Evolutionary conservation across 2,329 filamentous ascomycete genomes (phyloP).

Genomic region (Colletotrichum aenigma): DNA sequence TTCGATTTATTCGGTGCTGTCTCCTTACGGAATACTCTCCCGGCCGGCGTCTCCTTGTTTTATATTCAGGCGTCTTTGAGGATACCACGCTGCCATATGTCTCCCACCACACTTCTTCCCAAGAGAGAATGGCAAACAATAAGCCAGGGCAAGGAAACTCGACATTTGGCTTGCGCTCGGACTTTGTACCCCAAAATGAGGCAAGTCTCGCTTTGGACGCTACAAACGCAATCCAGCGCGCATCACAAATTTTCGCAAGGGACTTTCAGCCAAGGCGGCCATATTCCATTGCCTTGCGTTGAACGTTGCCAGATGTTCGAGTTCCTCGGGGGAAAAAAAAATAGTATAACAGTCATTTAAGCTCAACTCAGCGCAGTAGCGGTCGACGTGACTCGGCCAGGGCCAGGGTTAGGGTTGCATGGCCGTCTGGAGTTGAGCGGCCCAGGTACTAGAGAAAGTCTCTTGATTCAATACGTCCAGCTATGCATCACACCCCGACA

Average conservation of each 20-base stretch:
- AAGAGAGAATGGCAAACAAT: background rate
- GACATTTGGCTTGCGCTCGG: background rate
- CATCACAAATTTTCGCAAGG: background rate
- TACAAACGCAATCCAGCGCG: background rate
- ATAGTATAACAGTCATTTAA: background rate
- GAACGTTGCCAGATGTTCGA: background rate
- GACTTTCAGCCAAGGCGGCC: background rate
- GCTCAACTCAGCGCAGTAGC: background rate
- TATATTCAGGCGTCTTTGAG: background rate
- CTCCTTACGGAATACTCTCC: background rate
- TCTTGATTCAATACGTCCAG: background rate
- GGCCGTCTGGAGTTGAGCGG: background rate
- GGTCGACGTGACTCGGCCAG: background rate
- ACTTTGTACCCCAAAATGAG: background rate
- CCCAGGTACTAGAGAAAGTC: background rate
- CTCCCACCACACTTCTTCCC: background rate
- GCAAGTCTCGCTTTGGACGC: background rate
- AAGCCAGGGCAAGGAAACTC: background rate
- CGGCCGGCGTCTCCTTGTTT: background rate
- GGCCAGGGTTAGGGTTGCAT: background rate
- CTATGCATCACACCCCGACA: background rate
- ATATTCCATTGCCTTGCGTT: background rate
- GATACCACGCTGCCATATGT: background rate
- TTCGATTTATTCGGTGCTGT: background rate
- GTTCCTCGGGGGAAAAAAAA: background rate